Evolutionary conservation across 106 monocot genomes (phyloP).

Genomic region (Phalaenopsis equestris): DNA sequence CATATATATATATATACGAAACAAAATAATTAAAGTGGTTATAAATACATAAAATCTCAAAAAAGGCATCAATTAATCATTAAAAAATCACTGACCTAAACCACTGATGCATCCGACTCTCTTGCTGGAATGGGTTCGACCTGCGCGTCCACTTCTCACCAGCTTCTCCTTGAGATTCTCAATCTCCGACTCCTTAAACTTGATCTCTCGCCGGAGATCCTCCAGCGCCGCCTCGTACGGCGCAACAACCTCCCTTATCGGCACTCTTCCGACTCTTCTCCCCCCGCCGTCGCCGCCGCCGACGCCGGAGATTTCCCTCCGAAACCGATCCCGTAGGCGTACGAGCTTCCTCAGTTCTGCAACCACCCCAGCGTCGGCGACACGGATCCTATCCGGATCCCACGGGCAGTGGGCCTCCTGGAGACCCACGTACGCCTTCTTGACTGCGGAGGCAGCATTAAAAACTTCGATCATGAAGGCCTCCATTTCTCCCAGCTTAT

Average conservation of each 20-base stretch:
- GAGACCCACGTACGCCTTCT: conserved; percentile 63
- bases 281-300: no score
- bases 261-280: conserved; percentile 16
- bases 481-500: conserved; percentile 36
- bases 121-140: conserved; percentile 18
- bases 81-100: conserved; percentile 13
- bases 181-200: conserved; percentile 57
- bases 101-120: conserved; percentile 20
- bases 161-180: conserved; percentile 64
- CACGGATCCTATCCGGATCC: conserved; percentile 73
- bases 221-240: conserved; percentile 89
- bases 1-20: neutral
- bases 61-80: neutral
- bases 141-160: neutral
- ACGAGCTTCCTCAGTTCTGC: conserved; percentile 61
- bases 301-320: conserved; percentile 12
- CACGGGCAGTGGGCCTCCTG: conserved; percentile 84
- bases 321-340: conserved; percentile 59
- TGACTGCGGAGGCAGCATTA: conserved; percentile 51
- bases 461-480: conserved; percentile 63
- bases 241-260: conserved; percentile 52
- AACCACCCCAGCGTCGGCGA: conserved; percentile 67
- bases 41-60: neutral
- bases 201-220: conserved; percentile 61
- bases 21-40: neutral